Percentiles rank a stretch among this genome's conserved stretches.
phyloP scores from a whole-genome alignment of 2,329 filamentous ascomycete genomes.

The Grosmannia penicillata region DNA sequence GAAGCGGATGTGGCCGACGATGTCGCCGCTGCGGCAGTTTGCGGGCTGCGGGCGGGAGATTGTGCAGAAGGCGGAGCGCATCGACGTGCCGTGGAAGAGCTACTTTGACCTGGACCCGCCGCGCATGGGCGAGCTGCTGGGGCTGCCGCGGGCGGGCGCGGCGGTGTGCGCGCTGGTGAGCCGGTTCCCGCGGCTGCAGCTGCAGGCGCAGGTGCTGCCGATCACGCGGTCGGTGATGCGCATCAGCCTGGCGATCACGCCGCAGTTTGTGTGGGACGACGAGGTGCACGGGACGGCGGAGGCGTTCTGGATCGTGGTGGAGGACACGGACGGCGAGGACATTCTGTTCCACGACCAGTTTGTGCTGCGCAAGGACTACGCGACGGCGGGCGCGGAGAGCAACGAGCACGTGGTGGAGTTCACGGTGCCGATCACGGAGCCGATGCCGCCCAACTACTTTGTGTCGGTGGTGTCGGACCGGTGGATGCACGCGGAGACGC shows the following conservation, averaged over 20 bases:
- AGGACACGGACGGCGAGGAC: constrained; percentile 94
- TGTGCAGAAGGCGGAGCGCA: constrained; percentile 81
- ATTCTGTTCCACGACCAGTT: constrained; percentile 93
- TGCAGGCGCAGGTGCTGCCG: constrained; percentile 87
- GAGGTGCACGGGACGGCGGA: constrained; percentile 75
- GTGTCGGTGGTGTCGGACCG: constrained; percentile 87
- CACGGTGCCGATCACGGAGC: constrained; percentile 89
- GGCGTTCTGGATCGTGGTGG: constrained; percentile 92
- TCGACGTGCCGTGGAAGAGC: constrained; percentile 82
- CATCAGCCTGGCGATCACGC: constrained; percentile 79
- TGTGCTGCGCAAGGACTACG: constrained; percentile 79
- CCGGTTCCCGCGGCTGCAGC: constrained; percentile 85
- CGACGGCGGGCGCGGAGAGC: constrained; percentile 47
- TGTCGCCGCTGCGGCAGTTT: constrained; percentile 91
- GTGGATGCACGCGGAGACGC: constrained; percentile 97
- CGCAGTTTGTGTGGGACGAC: constrained; percentile 94
- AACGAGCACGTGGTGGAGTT: constrained; percentile 95
- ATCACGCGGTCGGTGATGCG: constrained; percentile 88
- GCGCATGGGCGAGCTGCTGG: constrained; percentile 86
- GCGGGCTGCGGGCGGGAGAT: constrained; percentile 69
- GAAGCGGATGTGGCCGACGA: constrained; percentile 99
- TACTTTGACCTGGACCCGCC: constrained; percentile 96
- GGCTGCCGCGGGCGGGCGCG: constrained; percentile 71
- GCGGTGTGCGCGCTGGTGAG: constrained; percentile 74
- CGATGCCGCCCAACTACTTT: constrained; percentile 98